A percentile compares a stretch with the other conserved stretches of the same genome.
phyloP scores from a whole-genome alignment of 2,329 filamentous ascomycete species.

The Cytospora schulzeri region DNA sequence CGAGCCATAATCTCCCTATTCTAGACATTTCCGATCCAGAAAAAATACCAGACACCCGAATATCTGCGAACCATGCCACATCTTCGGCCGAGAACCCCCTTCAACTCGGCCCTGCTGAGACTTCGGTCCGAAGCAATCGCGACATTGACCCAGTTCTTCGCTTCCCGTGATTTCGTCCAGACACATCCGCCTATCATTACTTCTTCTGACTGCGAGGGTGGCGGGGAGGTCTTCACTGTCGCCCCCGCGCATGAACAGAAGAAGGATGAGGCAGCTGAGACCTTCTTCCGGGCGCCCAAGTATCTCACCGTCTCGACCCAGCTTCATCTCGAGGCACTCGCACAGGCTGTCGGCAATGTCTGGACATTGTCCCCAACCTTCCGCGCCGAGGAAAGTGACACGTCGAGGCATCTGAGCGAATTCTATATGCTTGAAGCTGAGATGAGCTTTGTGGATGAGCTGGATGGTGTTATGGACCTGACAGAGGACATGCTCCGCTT shows the following conservation, averaged over 20 bases:
- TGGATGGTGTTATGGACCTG: slow-evolving; percentile 75
- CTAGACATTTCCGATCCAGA: slow-evolving; percentile 89
- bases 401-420: slow-evolving; percentile 89
- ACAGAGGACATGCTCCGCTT: slow-evolving; percentile 75
- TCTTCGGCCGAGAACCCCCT: slow-evolving; percentile 77
- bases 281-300: slow-evolving; percentile 85
- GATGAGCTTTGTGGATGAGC: slow-evolving; percentile 72
- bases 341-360: slow-evolving; percentile 84
- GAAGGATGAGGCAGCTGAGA: slow-evolving; percentile 43
- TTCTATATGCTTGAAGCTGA: slow-evolving; percentile 99
- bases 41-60: slow-evolving; percentile 90
- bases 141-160: slow-evolving; percentile 75
- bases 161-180: slow-evolving; percentile 70
- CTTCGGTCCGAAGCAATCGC: slow-evolving; percentile 80
- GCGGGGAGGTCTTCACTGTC: slow-evolving; percentile 88
- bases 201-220: slow-evolving; percentile 95
- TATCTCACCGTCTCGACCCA: slow-evolving; percentile 96
- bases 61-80: slow-evolving; percentile 88
- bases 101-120: slow-evolving; percentile 78
- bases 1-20: slow-evolving; percentile 20
- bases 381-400: slow-evolving; percentile 90
- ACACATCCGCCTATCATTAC: slow-evolving; percentile 93
- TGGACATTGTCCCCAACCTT: slow-evolving; percentile 96
- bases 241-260: slow-evolving; percentile 42
- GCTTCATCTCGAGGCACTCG: slow-evolving; percentile 88